A percentile compares a stretch with the other conserved stretches of the same genome.
phyloP scores from a whole-genome alignment of 176 grass and related monocot species.

The Olyra latifolia region DNA sequence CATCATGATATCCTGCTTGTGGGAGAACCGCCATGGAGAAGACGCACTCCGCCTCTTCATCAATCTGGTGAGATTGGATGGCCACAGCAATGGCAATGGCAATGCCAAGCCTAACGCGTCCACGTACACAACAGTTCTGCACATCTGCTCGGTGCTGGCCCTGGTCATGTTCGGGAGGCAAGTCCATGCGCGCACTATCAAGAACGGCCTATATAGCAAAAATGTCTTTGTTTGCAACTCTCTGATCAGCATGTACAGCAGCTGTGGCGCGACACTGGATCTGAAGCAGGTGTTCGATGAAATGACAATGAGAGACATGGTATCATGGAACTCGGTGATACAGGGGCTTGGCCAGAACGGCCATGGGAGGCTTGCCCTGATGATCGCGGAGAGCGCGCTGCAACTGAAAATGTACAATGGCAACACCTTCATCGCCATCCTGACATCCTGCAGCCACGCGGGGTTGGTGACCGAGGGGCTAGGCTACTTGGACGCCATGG shows the following conservation, averaged over 20 bases:
- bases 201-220: constrained; percentile 22
- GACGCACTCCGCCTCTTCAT: constrained; percentile 41
- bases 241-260: constrained; percentile 61
- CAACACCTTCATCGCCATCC: constrained; percentile 57
- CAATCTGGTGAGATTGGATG: constrained; percentile 9
- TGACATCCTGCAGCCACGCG: constrained; percentile 49
- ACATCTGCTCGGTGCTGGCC: constrained; percentile 39
- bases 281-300: constrained; percentile 50
- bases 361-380: constrained; percentile 32
- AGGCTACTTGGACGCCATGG: constrained; percentile 52
- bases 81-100: not conserved
- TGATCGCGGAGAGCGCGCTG: constrained; percentile 33
- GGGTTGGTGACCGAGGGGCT: constrained; percentile 48
- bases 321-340: constrained; percentile 62
- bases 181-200: constrained; percentile 37
- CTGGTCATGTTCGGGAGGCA: constrained; percentile 45
- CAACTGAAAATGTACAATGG: constrained; percentile 30
- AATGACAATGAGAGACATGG: constrained; percentile 20
- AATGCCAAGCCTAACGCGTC: constrained; percentile 19
- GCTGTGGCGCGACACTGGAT: constrained; percentile 30
- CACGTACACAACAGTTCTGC: constrained; percentile 42
- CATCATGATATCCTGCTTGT: constrained; percentile 48
- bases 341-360: constrained; percentile 68
- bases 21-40: constrained; percentile 27
- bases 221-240: constrained; percentile 50